These are phyloP conservation scores for Yarrowia sp. DNA, from an alignment of 805 yeast genomes.

Conservation along the genomic window DNA sequence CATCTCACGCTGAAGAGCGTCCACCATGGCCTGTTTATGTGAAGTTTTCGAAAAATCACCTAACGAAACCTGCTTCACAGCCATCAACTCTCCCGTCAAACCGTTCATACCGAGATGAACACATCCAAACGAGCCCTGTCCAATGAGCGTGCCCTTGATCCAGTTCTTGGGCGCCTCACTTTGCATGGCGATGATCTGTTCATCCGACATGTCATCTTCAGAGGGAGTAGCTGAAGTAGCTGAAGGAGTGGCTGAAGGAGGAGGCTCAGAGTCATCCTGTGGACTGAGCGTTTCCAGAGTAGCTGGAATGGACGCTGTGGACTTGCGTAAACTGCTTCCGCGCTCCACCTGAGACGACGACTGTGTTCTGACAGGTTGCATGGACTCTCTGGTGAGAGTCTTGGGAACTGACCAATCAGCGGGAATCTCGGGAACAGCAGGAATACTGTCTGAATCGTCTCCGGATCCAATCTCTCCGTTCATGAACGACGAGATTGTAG, in stretches of 20 bases:
- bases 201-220: conserved; percentile 20
- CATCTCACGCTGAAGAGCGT: conserved; percentile 78
- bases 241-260: background rate
- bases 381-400: conserved; percentile 5
- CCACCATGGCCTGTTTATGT: conserved; percentile 56
- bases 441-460: conserved; percentile 32
- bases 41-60: conserved; percentile 44
- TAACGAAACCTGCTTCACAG: conserved; percentile 88
- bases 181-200: conserved; percentile 20
- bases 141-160: conserved; percentile 91
- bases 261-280: background rate
- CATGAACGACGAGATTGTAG: conserved; percentile 35
- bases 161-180: conserved; percentile 60
- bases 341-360: conserved; percentile 17
- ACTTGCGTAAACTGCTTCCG: background rate
- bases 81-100: conserved; percentile 91
- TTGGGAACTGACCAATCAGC: conserved; percentile 2
- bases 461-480: conserved; percentile 22
- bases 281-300: conserved; percentile 5
- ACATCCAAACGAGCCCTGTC: conserved; percentile 92
- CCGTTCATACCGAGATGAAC: conserved; percentile 92
- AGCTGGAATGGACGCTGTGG: background rate
- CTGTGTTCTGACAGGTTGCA: conserved; percentile 9
- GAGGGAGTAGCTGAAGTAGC: background rate
- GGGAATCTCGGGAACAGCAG: conserved; percentile 32